Evolutionary conservation across 2,329 filamentous ascomycete species (phyloP), one percentile per base, ranked within the genome.

Genomic region (Trichoderma sp.): DNA sequence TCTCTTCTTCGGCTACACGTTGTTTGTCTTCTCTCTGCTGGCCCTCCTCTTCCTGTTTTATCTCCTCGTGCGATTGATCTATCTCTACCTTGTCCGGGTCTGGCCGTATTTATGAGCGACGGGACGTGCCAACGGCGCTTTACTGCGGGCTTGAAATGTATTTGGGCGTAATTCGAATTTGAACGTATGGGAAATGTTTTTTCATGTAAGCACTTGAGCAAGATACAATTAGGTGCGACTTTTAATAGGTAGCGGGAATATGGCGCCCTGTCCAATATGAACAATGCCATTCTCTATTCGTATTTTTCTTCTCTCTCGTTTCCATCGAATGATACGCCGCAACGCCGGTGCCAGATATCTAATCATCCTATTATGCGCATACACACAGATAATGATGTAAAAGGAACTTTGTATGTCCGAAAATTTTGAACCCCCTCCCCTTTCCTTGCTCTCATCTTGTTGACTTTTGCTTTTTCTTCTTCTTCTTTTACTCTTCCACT

Each of bases 401-500:
- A 35, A 60, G 12, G 27, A 71, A 71, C 62, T 64, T 38, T 9
- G 3, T 27, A 38, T 38, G 33, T 9, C 62, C 62, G 62, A 27
- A 64, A 64, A 3, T 16, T 27, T 66, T 66, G 18, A 16, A 27
- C 35, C 18, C 29, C 38, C 7, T 27, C 24, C 4, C 5, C 38
- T 4, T 18, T 8, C 16, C 38, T 8, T 45, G 14, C 18, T 29
- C 14, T 56, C 8, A 45, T 35, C 18, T 18, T 60, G 27, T 27
- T 75, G 38, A 45, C 38, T 21, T 33, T 21, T 21, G 3, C 21
- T 63, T n/a, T 18, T 27, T 27, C 3, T 27, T 35, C 16, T 24
- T 21, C 33, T 9, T 29, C n/a, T 18, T 64, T 21, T 21, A 83
- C 80, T 88, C 76, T 84, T 83, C 87, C 78, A 87, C 81, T 31